Evolutionary conservation across 176 grass and related monocot species (phyloP).

Genomic region (Oryza brachyantha): DNA sequence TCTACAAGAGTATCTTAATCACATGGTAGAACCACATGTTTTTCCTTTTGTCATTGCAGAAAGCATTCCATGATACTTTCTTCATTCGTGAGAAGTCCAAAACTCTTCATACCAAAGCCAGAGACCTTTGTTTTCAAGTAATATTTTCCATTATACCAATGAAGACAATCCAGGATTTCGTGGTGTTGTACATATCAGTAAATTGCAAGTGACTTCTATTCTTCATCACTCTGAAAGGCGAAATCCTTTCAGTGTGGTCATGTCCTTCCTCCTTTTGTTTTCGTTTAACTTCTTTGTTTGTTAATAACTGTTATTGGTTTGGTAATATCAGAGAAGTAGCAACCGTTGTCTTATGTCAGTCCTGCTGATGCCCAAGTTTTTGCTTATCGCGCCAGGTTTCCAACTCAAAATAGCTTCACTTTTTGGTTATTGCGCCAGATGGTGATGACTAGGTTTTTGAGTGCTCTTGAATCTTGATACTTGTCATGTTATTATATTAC

Average conservation of each 20-base stretch:
- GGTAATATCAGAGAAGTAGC: background rate
- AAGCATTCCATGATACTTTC: slow-evolving; percentile 7
- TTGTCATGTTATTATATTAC: background rate
- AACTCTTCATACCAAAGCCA: background rate
- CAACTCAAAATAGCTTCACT: background rate
- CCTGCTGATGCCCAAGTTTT: slow-evolving; percentile 15
- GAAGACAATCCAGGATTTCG: background rate
- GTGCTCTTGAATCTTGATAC: slow-evolving; percentile 17
- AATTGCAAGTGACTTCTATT: background rate
- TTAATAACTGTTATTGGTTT: background rate
- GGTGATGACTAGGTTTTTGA: background rate
- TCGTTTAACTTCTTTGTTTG: background rate
- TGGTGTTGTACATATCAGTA: background rate
- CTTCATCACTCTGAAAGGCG: slow-evolving; percentile 5
- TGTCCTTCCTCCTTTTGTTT: background rate
- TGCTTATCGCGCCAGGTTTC: slow-evolving; percentile 1
- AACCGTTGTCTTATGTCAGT: background rate
- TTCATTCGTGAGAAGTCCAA: background rate
- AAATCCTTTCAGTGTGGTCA: background rate
- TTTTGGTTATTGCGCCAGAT: slow-evolving; percentile 12
- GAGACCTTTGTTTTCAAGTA: background rate
- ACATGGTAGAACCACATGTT: background rate
- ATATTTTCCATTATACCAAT: background rate
- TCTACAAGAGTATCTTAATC: background rate
- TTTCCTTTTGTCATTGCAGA: background rate